These are phyloP conservation scores for Myriosclerotinia curreyana DNA, from an alignment of 2,329 filamentous ascomycete species.

Conservation along the genomic window DNA sequence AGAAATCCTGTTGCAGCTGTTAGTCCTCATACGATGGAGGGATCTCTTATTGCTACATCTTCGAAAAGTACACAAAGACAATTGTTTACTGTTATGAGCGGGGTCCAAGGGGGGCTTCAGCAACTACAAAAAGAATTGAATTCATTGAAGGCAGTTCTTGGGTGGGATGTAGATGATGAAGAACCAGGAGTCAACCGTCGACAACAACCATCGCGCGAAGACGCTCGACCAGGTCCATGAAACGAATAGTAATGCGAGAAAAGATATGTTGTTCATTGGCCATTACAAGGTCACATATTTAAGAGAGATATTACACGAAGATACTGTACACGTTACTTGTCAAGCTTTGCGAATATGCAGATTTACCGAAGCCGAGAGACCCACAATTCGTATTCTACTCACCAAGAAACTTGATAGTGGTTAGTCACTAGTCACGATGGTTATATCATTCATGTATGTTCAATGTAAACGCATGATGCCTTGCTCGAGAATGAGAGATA, in stretches of 20 bases:
- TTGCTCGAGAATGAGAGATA: neutral
- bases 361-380: neutral
- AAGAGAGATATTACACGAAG: neutral
- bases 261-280: neutral
- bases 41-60: conserved; percentile 26
- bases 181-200: neutral
- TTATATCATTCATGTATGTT: neutral
- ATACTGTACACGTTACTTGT: neutral
- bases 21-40: neutral
- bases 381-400: neutral
- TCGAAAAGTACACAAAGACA: conserved; percentile 31
- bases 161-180: conserved; percentile 28
- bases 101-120: conserved; percentile 31
- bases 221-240: conserved; percentile 11
- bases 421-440: neutral
- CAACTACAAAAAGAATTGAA: conserved; percentile 33
- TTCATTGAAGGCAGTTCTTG: conserved; percentile 31
- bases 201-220: neutral
- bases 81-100: conserved; percentile 31
- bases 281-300: neutral
- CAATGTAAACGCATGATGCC: neutral
- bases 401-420: neutral
- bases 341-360: neutral
- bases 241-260: neutral
- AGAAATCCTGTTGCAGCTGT: neutral